These are phyloP conservation scores for Sporothrix brasiliensis DNA, from an alignment of 2,329 filamentous ascomycete genomes.

Conservation along the genomic window DNA sequence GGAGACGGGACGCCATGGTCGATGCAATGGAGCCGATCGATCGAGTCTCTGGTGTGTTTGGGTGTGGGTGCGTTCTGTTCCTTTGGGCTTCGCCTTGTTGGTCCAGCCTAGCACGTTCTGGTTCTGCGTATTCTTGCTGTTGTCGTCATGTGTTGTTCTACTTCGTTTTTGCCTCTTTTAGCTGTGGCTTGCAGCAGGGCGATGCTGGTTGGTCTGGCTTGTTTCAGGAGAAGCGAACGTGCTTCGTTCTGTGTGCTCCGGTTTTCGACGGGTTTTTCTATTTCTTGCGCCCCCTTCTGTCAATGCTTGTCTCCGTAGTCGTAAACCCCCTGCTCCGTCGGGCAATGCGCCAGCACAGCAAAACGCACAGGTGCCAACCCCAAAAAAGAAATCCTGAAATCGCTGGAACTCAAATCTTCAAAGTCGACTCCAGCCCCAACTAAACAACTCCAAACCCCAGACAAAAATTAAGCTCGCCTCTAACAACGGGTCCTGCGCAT, in stretches of 20 bases:
- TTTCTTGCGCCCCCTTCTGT: constrained; percentile 12
- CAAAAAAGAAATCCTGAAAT: constrained; percentile 8
- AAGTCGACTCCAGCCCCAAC: constrained; percentile 15
- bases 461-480: constrained; percentile 25
- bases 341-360: constrained; percentile 9
- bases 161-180: constrained; percentile 14
- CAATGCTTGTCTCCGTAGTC: constrained; percentile 17
- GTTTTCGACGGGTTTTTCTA: not conserved
- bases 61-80: not conserved
- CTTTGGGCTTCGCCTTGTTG: not conserved
- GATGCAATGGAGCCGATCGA: constrained; percentile 10
- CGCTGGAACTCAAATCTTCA: constrained; percentile 10
- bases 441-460: constrained; percentile 20
- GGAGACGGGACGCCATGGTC: constrained; percentile 63
- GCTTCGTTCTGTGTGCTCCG: constrained; percentile 4
- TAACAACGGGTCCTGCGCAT: constrained; percentile 23
- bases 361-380: not conserved
- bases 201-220: constrained; percentile 19
- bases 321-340: constrained; percentile 12
- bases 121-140: not conserved
- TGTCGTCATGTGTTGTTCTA: constrained; percentile 1
- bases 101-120: not conserved
- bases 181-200: constrained; percentile 17
- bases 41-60: not conserved
- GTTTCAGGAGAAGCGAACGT: constrained; percentile 6